Conservation (phyloP, 768 basidiomycete species). For the Tylopilus vinaceipallidus region DNA sequence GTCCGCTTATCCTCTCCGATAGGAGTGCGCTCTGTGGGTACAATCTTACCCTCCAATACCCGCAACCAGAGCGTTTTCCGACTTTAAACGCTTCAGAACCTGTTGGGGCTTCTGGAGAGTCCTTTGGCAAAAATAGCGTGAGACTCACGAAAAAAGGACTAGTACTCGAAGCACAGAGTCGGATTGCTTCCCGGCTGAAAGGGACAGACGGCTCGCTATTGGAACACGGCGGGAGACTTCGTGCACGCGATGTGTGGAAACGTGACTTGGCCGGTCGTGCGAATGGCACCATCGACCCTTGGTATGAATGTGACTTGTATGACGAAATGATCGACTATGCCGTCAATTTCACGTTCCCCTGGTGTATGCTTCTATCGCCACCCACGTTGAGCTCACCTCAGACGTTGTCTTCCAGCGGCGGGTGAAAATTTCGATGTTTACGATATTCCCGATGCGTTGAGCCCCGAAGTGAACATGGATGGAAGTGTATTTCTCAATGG, state of each 20-base stretch:
- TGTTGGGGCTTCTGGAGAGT: slow-evolving; percentile 17
- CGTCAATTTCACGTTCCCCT: slow-evolving; percentile 67
- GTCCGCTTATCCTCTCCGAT: slow-evolving; percentile 25
- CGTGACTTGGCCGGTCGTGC: slow-evolving; percentile 46
- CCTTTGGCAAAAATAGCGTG: no score
- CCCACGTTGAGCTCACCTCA: no score
- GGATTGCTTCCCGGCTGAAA: slow-evolving; percentile 21
- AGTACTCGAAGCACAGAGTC: slow-evolving; percentile 19
- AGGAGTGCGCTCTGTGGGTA: slow-evolving; percentile 61
- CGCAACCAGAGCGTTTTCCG: slow-evolving; percentile 55
- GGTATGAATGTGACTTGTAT: slow-evolving; percentile 66
- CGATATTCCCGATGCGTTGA: slow-evolving; percentile 41
- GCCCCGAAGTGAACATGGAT: slow-evolving; percentile 48
- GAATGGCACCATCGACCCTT: slow-evolving; percentile 56
- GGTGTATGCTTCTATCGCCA: no score
- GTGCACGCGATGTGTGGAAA: slow-evolving; percentile 36
- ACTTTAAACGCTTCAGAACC: slow-evolving; percentile 6
- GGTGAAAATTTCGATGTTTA: slow-evolving; percentile 43
- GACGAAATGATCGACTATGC: slow-evolving; percentile 72
- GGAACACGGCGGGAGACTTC: slow-evolving; percentile 26
- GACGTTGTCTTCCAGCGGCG: no score
- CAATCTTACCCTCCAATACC: slow-evolving; percentile 70
- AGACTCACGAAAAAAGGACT: slow-evolving; percentile 20
- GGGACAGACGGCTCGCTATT: slow-evolving; percentile 20
- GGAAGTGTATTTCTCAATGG: slow-evolving; percentile 58